Conservation (phyloP, 2,329 filamentous ascomycete species). For the Nemania diffusa region DNA sequence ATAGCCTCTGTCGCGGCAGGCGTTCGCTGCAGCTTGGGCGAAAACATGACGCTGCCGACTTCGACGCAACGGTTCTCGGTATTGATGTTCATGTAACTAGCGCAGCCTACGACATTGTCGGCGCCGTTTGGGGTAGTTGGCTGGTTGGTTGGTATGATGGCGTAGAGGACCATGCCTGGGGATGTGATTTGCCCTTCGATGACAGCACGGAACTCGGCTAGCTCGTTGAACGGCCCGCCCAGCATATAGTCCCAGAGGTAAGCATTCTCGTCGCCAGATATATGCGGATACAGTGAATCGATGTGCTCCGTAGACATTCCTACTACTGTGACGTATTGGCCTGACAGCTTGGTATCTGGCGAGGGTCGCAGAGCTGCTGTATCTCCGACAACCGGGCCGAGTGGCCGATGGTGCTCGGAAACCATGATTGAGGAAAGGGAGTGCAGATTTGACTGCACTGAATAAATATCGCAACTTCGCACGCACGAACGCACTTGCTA, state of each 20-base stretch:
- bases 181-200: constrained; percentile 34
- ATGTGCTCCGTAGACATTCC: constrained; percentile 38
- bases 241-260: constrained; percentile 46
- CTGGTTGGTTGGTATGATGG: constrained; percentile 40
- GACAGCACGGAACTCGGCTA: constrained; percentile 35
- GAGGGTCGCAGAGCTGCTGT: constrained; percentile 36
- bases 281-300: constrained; percentile 38
- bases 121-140: constrained; percentile 16
- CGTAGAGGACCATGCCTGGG: constrained; percentile 42
- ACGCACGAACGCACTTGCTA: no score
- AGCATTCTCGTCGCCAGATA: constrained; percentile 41
- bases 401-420: constrained; percentile 22
- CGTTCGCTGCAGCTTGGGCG: constrained; percentile 62
- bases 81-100: constrained; percentile 56
- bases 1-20: constrained; percentile 66
- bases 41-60: constrained; percentile 66
- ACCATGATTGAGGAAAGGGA: constrained; percentile 1
- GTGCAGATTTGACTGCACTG: background rate
- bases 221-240: constrained; percentile 41
- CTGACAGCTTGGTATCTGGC: constrained; percentile 36
- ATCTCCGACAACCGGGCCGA: constrained; percentile 35
- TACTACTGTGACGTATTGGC: constrained; percentile 40
- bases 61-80: constrained; percentile 63
- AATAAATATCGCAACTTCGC: background rate
- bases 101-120: constrained; percentile 41